Conservation (phyloP, 2,329 filamentous ascomycete genomes). For the Fusarium burgessii region DNA sequence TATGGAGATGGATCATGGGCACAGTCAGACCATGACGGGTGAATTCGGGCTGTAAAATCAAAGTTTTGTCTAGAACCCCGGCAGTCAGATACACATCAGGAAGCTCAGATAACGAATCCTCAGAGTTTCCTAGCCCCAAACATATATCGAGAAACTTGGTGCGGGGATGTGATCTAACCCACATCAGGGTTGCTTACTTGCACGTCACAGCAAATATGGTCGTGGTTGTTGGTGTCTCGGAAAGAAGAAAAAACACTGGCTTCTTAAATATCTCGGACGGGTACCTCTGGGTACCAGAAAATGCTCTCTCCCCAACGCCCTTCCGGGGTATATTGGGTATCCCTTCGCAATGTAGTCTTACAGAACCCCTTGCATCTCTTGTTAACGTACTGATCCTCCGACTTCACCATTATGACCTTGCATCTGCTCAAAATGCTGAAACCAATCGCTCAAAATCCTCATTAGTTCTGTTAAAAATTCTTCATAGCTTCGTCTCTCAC, state of each 20-base stretch:
- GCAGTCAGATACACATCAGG: not conserved
- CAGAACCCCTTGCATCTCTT: conserved; percentile 19
- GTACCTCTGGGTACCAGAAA: conserved; percentile 25
- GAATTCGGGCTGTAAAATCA: not conserved
- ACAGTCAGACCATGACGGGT: not conserved
- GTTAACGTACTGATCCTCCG: not conserved
- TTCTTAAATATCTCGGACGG: conserved; percentile 18
- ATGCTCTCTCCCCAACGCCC: conserved; percentile 45
- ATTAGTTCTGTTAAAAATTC: conserved; percentile 13
- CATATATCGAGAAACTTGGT: not conserved
- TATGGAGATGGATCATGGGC: not conserved
- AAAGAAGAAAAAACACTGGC: conserved; percentile 12
- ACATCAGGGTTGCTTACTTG: not conserved
- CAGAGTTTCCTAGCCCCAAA: not conserved
- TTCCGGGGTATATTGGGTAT: conserved; percentile 49
- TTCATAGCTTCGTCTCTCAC: conserved; percentile 15
- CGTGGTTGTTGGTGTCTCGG: not conserved
- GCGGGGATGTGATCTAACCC: not conserved
- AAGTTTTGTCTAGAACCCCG: not conserved
- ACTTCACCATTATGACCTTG: conserved; percentile 18
- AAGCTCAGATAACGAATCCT: not conserved
- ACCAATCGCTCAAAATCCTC: conserved; percentile 21
- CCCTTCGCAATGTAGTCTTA: conserved; percentile 41
- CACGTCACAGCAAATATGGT: not conserved
- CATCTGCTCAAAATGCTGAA: conserved; percentile 1